Conservation (phyloP, 192 early-diverging fungal species). For the Backusella psychrophila region DNA sequence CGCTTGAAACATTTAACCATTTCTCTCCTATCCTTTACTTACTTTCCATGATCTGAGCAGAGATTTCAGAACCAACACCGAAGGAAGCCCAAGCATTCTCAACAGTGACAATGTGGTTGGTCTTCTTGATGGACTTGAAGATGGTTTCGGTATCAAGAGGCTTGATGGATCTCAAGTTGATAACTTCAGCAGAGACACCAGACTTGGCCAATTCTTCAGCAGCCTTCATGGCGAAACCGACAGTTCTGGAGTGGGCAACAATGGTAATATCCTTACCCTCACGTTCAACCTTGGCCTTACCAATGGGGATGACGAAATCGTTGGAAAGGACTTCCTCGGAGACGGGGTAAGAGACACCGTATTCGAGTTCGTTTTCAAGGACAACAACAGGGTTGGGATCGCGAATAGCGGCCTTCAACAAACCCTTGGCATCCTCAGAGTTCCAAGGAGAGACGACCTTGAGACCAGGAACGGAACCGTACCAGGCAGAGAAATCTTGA, state of each 20-base stretch:
- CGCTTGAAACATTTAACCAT: too few species aligned
- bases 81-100: conserved; percentile 95
- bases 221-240: conserved; percentile 83
- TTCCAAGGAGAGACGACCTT: conserved; percentile 97
- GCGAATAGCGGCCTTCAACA: conserved; percentile 97
- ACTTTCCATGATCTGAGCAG: conserved; percentile 93
- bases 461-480: conserved; percentile 93
- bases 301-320: conserved; percentile 61
- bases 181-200: conserved; percentile 79
- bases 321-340: conserved; percentile 64
- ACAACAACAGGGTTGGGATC: conserved; percentile 98
- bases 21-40: conserved; percentile 9
- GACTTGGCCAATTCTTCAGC: conserved; percentile 84
- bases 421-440: conserved; percentile 95
- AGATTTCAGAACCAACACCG: conserved; percentile 93
- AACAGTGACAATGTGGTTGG: conserved; percentile 94
- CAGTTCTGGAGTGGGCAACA: conserved; percentile 89
- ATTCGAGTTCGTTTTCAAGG: conserved; percentile 98
- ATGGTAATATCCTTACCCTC: conserved; percentile 87
- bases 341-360: conserved; percentile 87
- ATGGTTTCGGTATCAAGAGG: conserved; percentile 94
- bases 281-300: conserved; percentile 93
- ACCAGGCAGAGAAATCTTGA: conserved; percentile 98
- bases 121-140: conserved; percentile 94
- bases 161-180: conserved; percentile 98